A percentile compares a stretch with the other conserved stretches of the same genome.
phyloP scores from a whole-genome alignment of 768 basidiomycete species.

The Xerocomellus amylosporus region DNA sequence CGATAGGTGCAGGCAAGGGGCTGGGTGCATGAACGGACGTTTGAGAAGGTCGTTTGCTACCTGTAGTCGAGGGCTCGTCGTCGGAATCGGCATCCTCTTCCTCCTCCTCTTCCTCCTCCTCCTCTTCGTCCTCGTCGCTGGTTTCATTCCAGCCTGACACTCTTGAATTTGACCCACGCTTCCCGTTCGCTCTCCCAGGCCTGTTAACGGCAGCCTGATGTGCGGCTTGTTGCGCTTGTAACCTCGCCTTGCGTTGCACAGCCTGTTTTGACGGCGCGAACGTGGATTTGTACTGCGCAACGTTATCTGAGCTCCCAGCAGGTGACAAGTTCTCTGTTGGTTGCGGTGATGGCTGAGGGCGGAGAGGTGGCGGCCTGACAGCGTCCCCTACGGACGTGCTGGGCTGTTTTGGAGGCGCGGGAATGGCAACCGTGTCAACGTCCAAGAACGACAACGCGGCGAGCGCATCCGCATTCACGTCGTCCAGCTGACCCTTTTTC shows the following conservation, averaged over 20 bases:
- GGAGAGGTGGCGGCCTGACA: constrained; percentile 25
- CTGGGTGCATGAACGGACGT: constrained; percentile 14
- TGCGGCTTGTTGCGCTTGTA: constrained; percentile 80
- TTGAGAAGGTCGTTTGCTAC: constrained; percentile 35
- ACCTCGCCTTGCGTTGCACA: constrained; percentile 78
- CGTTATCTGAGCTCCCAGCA: constrained; percentile 27
- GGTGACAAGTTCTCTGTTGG: constrained; percentile 31
- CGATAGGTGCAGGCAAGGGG: constrained; percentile 17
- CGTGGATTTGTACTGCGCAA: constrained; percentile 68
- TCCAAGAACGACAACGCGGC: constrained; percentile 78
- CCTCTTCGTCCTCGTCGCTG: constrained; percentile 76
- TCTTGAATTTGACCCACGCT: constrained; percentile 40
- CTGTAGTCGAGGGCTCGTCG: constrained; percentile 35
- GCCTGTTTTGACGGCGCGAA: constrained; percentile 86
- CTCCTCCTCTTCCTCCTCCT: constrained; percentile 79
- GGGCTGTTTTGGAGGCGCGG: constrained; percentile 17
- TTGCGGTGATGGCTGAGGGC: constrained; percentile 30
- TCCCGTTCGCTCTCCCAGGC: constrained; percentile 59
- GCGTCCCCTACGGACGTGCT: constrained; percentile 2
- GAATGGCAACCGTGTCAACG: constrained; percentile 28
- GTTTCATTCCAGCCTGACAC: constrained; percentile 58
- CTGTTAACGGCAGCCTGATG: constrained; percentile 72
- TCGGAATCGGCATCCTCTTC: constrained; percentile 67
- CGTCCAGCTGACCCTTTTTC: constrained; percentile 37
- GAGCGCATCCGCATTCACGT: constrained; percentile 65